Base-by-base conservation (phyloP, 2,329 filamentous ascomycete species). In the Fusarium brachygibbosum region DNA sequence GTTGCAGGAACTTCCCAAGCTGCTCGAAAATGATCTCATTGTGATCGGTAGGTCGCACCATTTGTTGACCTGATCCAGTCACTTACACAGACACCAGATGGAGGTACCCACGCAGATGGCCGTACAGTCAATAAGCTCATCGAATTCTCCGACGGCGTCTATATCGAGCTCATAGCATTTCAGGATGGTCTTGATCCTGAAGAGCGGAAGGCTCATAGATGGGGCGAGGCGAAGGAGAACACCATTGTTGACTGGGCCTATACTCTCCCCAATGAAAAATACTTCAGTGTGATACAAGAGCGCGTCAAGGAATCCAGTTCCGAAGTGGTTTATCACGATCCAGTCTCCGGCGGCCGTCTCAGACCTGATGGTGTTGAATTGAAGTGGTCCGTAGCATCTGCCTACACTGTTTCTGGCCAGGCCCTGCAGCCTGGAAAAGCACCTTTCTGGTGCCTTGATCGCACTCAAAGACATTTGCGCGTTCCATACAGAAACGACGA, bases 151-250 rank as follows among this genome's bases (percentile, higher is more conserved):
- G 67, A 69, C 8, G 67, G 67, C 0, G 66, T 64, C 3, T 69
- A 69, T 4, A 70, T 69, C 3, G 67, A 69, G 2, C 66, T 69
- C 12, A 69, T 70, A 12, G 66, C 67, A 0, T 69, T 69, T 7
- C 67, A 70, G 12, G 21, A 70, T 9, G 48, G 16, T 1, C 11
- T 69, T 0, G 67, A 69, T 19, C 57, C 49, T 6, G 66, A 64
- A 23, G 34, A 3, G 17, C 67, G 67, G n/a, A 70, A 46, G 31
- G 1, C 37, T 1, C 67, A 70, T 2, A 40, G 66, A 12, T 69
- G 67, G 67, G 67, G 67, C 25, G 21, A 56, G 12, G 3, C 67
- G 1, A 34, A 68, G 5, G 66, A 70, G 14, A 53, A 62, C 21
- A 45, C 41, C 2, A 13, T 69, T 0, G 35, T 69, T 9, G 67